Evolutionary conservation across 495 filamentous ascomycete species (phyloP).

Genomic region (Cercophora sp.): DNA sequence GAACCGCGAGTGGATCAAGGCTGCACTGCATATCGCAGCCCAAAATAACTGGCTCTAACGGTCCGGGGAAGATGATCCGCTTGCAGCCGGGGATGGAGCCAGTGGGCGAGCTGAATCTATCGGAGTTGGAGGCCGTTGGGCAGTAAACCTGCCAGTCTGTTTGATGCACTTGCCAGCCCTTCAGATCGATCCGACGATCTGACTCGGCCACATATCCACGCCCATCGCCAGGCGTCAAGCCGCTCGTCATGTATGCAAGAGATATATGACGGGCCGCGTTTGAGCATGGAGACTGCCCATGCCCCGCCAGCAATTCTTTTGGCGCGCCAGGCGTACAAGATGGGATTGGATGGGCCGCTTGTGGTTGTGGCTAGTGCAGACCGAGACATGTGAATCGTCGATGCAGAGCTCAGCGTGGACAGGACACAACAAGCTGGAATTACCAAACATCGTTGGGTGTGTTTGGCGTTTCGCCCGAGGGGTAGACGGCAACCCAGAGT

Average conservation of each 20-base stretch:
- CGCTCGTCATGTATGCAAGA: conserved; percentile 14
- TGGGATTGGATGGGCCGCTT: conserved; percentile 6
- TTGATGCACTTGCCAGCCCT: conserved; percentile 12
- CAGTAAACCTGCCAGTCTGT: conserved; percentile 20
- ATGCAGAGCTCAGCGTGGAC: too few species aligned
- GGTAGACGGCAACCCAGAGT: conserved; percentile 10
- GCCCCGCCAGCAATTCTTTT: background rate
- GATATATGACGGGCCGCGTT: conserved; percentile 14
- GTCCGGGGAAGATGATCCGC: too few species aligned
- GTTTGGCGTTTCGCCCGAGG: conserved; percentile 8
- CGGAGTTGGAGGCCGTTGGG: conserved; percentile 23
- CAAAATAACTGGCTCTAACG: too few species aligned
- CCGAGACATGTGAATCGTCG: too few species aligned
- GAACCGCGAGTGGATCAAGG: too few species aligned
- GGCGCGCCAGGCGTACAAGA: conserved; percentile 13
- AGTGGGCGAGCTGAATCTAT: conserved; percentile 21
- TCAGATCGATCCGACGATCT: conserved; percentile 24
- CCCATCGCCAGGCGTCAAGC: conserved; percentile 12
- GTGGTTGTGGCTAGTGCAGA: background rate
- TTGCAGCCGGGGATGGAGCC: too few species aligned
- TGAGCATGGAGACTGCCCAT: background rate
- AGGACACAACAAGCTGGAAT: conserved; percentile 6
- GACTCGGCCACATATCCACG: conserved; percentile 19
- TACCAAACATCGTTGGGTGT: conserved; percentile 9
- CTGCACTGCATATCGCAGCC: too few species aligned